These are phyloP conservation scores for Boletus eberwhitei DNA, from an alignment of 768 basidiomycete genomes.

Conservation along the genomic window DNA sequence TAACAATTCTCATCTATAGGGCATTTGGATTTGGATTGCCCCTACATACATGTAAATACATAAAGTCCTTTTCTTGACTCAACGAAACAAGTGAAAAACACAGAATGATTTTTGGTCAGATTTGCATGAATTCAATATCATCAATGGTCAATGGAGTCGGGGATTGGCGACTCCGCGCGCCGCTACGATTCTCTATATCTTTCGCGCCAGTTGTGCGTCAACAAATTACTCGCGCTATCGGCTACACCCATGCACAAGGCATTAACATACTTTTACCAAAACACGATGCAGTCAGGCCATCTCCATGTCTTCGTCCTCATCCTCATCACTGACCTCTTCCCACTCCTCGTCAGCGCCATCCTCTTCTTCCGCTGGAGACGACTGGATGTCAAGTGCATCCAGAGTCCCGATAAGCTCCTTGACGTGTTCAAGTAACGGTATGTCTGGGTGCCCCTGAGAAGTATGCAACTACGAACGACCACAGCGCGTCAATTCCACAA, in stretches of 20 bases:
- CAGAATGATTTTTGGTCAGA: too few relatives aligned
- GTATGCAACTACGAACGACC: slow-evolving; percentile 53
- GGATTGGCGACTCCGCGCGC: too few relatives aligned
- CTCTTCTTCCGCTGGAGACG: slow-evolving; percentile 50
- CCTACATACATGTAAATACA: too few relatives aligned
- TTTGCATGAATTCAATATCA: too few relatives aligned
- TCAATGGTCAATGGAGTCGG: too few relatives aligned
- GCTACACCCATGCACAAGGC: neutral
- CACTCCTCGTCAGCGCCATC: slow-evolving; percentile 46
- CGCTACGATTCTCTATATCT: too few relatives aligned
- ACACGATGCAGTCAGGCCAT: slow-evolving; percentile 39
- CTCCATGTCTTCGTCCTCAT: slow-evolving; percentile 52
- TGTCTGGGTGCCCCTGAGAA: slow-evolving; percentile 71
- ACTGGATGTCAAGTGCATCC: slow-evolving; percentile 61
- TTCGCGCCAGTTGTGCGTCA: neutral
- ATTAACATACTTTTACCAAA: slow-evolving; percentile 8
- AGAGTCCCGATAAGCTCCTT: slow-evolving; percentile 69
- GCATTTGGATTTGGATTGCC: too few relatives aligned
- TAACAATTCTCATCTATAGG: too few relatives aligned
- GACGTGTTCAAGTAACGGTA: slow-evolving; percentile 71
- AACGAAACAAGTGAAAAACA: too few relatives aligned
- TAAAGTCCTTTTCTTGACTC: too few relatives aligned
- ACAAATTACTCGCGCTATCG: neutral
- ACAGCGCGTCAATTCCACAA: neutral
- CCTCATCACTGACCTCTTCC: slow-evolving; percentile 61